phyloP scores from a whole-genome alignment of 306 rosid species.

The Fagus crenata region DNA sequence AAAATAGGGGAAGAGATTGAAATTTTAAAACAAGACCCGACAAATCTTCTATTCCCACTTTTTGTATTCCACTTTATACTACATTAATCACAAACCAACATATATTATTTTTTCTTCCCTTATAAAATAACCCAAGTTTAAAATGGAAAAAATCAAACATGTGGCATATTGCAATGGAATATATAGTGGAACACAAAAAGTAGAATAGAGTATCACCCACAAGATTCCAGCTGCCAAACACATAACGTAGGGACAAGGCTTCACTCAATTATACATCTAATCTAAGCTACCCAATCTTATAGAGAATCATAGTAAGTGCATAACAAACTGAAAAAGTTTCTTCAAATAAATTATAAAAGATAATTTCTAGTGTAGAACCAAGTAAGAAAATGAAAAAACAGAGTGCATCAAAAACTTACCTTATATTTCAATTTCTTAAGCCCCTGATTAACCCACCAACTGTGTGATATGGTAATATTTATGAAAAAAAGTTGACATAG shows the following conservation, averaged over 20 bases:
- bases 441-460: neutral
- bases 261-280: neutral
- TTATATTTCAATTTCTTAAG: slow-evolving; percentile 1
- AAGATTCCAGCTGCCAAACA: neutral
- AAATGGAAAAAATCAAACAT: no score
- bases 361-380: slow-evolving; percentile 1
- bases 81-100: no score
- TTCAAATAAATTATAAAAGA: neutral
- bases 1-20: neutral
- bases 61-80: no score
- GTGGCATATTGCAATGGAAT: no score
- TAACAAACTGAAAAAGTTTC: neutral
- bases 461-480: neutral
- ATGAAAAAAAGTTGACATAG: neutral
- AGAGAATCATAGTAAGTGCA: neutral
- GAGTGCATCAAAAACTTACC: neutral
- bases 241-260: neutral
- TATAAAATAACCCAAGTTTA: no score
- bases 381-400: neutral
- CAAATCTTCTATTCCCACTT: no score
- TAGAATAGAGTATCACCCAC: neutral
- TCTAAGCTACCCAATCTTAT: neutral
- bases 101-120: no score
- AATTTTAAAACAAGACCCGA: neutral
- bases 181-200: neutral